Percentiles rank a stretch among this genome's conserved stretches.
These are phyloP conservation scores for Fistulifera pelliculosa DNA, from an alignment of 108 stramenopile genomes.

Conservation along the genomic window DNA sequence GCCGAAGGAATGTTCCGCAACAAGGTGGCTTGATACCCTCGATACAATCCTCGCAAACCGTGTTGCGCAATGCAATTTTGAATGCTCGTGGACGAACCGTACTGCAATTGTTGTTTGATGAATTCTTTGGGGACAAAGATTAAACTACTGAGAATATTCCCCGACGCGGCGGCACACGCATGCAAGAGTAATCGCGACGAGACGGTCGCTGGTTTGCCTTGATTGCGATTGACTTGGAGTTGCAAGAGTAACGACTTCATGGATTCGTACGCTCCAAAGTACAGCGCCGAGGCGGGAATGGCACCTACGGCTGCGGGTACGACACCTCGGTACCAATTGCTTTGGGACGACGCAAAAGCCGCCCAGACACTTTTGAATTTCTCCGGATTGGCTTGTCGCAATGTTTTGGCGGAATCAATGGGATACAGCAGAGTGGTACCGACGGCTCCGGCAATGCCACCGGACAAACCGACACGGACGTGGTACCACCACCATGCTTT, in stretches of 20 bases:
- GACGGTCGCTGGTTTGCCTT: neutral
- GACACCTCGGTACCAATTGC: constrained; percentile 34
- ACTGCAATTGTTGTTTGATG: constrained; percentile 61
- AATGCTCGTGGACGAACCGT: constrained; percentile 9
- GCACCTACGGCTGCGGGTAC: constrained; percentile 46
- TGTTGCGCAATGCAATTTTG: constrained; percentile 18
- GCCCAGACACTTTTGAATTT: constrained; percentile 13
- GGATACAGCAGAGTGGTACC: constrained; percentile 34
- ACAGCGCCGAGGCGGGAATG: constrained; percentile 68
- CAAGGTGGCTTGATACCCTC: constrained; percentile 51
- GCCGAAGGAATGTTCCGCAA: constrained; percentile 65
- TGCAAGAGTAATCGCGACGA: constrained; percentile 30
- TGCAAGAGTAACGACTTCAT: constrained; percentile 21
- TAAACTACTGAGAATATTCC: constrained; percentile 49
- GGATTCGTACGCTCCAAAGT: constrained; percentile 67
- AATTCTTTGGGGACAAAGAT: constrained; percentile 76
- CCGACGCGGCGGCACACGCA: constrained; percentile 52
- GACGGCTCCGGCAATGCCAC: constrained; percentile 34
- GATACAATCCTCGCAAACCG: constrained; percentile 49
- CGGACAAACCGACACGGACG: constrained; percentile 24
- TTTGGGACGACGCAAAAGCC: constrained; percentile 18
- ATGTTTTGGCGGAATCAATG: constrained; percentile 40
- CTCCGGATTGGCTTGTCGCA: constrained; percentile 32
- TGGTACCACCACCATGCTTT: constrained; percentile 8
- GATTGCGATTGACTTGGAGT: neutral